Percentiles rank a stretch among this genome's conserved stretches.
Conservation (phyloP, 805 yeast species). For the Spathaspora hagerdaliae region DNA sequence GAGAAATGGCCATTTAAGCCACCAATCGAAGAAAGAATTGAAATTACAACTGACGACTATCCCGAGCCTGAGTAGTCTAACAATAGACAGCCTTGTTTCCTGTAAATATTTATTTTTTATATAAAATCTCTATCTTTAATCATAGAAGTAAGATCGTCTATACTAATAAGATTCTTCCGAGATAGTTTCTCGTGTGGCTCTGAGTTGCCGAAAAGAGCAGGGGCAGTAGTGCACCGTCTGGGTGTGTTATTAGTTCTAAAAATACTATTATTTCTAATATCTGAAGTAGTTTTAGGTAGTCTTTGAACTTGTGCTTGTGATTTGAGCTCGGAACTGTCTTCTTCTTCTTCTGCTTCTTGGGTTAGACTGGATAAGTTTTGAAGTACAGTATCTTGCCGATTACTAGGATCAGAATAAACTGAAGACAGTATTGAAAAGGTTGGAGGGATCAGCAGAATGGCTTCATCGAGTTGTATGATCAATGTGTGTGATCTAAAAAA, state of each 20-base stretch:
- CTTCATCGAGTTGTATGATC: background rate
- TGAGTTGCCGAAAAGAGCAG: background rate
- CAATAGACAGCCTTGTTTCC: too few relatives aligned
- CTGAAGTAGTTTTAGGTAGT: background rate
- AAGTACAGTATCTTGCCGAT: background rate
- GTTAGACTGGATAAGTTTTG: background rate
- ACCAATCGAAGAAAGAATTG: slow-evolving; percentile 12
- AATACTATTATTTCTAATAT: background rate
- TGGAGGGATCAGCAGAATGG: background rate
- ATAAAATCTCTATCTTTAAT: too few relatives aligned
- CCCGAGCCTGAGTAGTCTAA: too few relatives aligned
- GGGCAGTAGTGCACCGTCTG: slow-evolving; percentile 1
- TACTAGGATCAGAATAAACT: background rate
- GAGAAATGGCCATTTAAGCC: slow-evolving; percentile 88
- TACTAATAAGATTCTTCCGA: too few relatives aligned
- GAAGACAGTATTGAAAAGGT: slow-evolving; percentile 1
- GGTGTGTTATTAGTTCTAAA: background rate
- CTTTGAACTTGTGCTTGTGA: too few relatives aligned
- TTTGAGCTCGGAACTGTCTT: too few relatives aligned
- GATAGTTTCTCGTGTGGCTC: background rate
- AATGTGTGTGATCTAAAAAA: background rate
- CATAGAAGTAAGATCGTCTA: too few relatives aligned
- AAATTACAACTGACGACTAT: too few relatives aligned
- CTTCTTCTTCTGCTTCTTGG: too few relatives aligned
- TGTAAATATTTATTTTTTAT: too few relatives aligned